Base-by-base conservation (phyloP, 148 eudicot species). In the Hydrangea macrophylla region DNA sequence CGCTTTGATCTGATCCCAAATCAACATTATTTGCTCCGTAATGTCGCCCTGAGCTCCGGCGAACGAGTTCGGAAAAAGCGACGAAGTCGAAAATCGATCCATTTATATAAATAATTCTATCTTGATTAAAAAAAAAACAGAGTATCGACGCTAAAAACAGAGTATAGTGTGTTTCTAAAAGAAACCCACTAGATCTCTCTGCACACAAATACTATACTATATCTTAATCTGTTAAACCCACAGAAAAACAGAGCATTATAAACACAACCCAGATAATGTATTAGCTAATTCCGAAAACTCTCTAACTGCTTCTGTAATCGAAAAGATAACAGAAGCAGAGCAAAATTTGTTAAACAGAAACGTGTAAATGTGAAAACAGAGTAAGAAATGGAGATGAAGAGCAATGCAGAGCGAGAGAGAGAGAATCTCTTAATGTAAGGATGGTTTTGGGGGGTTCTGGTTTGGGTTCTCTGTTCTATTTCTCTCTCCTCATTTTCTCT, bases 1-100 rank as follows among this genome's bases (percentile, higher is more conserved):
- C n/a, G 80, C 84, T 55, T 70, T 87, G 61, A 80, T 76, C 70
- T 70, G 83, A 13, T 45, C 83, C 92, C 90, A 87, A 27, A 82
- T 70, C 1, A 84, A 23, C 69, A 24, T 22, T 22, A 81, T 65
- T 36, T 71, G 83, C 42, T 61, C 58, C 2, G 79, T 60, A 11
- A 83, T 45, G 44, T 77, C 84, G 33, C 68, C 81, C 35, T 68
- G 37, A 15, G 78, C 60, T 0, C 77, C 78, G 5, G n/a, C 3
- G 28, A 77, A 66, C 0, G 70, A 2, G 0, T 74, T 76, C 2
- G 74, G 75, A 12, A 80, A 31, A 59, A 82, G 33, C 6, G 50
- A 40, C 5, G 64, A 66, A 2, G 73, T 58, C 18, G 80, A 73
- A n/a, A 77, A 23, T 31, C 32, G 33, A 9, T 81, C 84, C 88